Conservation (phyloP, 2,329 filamentous ascomycete species). For the Diaporthe citriasiana region DNA sequence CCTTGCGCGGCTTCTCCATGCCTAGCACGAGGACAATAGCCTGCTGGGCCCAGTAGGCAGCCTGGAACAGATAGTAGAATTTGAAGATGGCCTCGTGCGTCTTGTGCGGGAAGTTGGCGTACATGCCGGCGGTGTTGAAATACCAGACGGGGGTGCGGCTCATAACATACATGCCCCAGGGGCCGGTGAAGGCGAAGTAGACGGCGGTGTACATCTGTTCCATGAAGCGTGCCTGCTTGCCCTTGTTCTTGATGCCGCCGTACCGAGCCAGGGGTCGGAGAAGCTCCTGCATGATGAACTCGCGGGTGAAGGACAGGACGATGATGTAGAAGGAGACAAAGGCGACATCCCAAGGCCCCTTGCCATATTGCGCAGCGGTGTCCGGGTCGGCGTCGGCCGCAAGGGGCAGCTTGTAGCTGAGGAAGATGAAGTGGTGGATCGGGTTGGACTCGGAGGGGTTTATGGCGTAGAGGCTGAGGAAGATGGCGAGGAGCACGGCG, state of each 20-base stretch:
- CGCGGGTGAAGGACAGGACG: constrained; percentile 91
- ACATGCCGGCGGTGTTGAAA: constrained; percentile 93
- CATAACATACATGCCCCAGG: constrained; percentile 92
- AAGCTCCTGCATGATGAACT: constrained; percentile 95
- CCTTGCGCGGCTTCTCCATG: constrained; percentile 93
- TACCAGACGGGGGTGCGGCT: constrained; percentile 93
- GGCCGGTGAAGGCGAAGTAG: constrained; percentile 88
- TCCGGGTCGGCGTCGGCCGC: constrained; percentile 56
- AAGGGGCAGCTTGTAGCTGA: constrained; percentile 83
- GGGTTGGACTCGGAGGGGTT: constrained; percentile 86
- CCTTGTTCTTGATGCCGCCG: constrained; percentile 77
- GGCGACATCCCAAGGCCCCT: constrained; percentile 87
- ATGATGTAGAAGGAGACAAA: constrained; percentile 92
- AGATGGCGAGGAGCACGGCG: constrained; percentile 74
- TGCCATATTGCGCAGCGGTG: constrained; percentile 80
- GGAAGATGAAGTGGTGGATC: constrained; percentile 85
- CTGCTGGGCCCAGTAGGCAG: constrained; percentile 96
- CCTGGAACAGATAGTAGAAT: constrained; percentile 95
- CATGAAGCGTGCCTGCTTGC: constrained; percentile 93
- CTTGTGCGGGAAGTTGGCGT: constrained; percentile 87
- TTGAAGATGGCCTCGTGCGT: constrained; percentile 88
- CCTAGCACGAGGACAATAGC: constrained; percentile 88
- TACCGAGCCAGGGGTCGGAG: constrained; percentile 81
- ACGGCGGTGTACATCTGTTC: constrained; percentile 95
- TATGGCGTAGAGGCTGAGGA: constrained; percentile 78